Base-by-base conservation (phyloP, 2,329 filamentous ascomycete genomes). In the Trichophyton schoenleinii region DNA sequence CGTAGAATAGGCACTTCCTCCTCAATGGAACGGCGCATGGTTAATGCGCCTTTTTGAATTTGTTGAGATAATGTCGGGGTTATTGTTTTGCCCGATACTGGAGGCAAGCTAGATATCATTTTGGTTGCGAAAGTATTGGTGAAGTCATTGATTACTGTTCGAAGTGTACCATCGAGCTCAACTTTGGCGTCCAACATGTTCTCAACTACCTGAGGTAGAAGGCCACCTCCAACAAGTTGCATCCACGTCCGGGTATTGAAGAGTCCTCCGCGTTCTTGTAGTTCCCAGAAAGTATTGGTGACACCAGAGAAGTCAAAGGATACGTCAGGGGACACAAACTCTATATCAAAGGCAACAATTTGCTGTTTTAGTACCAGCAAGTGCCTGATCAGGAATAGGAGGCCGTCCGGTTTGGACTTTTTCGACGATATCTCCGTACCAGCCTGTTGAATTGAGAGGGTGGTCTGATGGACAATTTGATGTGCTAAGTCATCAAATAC, bases 351-450 rank as follows among this genome's bases (percentile, higher is more conserved):
- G 8, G 91, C 91, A 28, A 99, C 86, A 59, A 99, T 88, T 71
- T 96, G 89, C 71, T 96, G 95, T 74, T 97, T 97, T 59, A 99
- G 83, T 58, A 96, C 87, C 58, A 99, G 86, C 1, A 99, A 81
- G 71, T 99, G 96, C 68, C 92, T 94, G 68, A 99, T 87, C 69
- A 96, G 86, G 74, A 99, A 99, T 3, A 99, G 81, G 67, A 96
- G 88, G 0, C 88, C 83, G 70, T 97, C 91, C 1, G 83, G 81
- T 71, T 77, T 77, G n/a, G 74, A 73, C 22, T 81, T 79, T 61
- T 83, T 84, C 41, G 81, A 81, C 61, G 84, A 82, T 66, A 95
- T 87, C 63, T 83, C 83, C 4, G 81, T 77, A 66, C 91, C 88
- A 31, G 90, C 92, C 58, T 85, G 82, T 65, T 91, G 83, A 18